Evolutionary conservation across 1,284 basidiomycete species (phyloP), one percentile per base, ranked within the genome.

Genomic region (Bothia castanella): DNA sequence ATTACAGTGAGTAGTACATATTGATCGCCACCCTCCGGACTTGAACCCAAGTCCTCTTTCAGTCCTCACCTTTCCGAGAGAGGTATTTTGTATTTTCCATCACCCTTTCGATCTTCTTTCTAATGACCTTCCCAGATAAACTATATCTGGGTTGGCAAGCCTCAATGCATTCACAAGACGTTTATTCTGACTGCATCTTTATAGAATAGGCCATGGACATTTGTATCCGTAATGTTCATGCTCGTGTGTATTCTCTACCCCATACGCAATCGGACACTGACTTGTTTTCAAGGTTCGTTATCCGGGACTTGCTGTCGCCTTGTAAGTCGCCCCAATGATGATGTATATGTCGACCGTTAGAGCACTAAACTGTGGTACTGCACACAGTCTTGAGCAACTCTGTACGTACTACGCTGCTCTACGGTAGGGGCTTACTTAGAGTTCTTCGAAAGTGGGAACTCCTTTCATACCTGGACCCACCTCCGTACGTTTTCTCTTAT

Each of bases 181-280:
- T 4, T 10, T 30, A 19, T 20, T 5, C 53, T 61, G 27, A 63
- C 31, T 1, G 4, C 2, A 7, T 21, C 2, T 30, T 37, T 16
- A 43, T 30, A 64, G 62, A 60, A 30, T n/a, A 52, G 42, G 31
- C 19, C 55, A 32, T 61, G 62, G 60, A 58, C 45, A 16, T 21
- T 44, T 34, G 51, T 64, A 4, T 53, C 59, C 4, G 8, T 14
- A 2, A 34, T 56, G 25, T 61, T 62, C 30, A 12, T 62, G 21
- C 0, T 64, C 4, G 59, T 62, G 6, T 7, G 61, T 62, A 29
- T 35, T 21, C 27, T 1, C n/a, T 1, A n/a, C 7, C 34, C 11
- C 1, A 1, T 10, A 30, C 19, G 9, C 16, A 13, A 19, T 5
- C 34, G 1, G 8, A 32, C 16, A 38, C 45, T 58, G 34, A 55